Conservation (phyloP, 306 rosid genomes). For the Vigna trinervia region DNA sequence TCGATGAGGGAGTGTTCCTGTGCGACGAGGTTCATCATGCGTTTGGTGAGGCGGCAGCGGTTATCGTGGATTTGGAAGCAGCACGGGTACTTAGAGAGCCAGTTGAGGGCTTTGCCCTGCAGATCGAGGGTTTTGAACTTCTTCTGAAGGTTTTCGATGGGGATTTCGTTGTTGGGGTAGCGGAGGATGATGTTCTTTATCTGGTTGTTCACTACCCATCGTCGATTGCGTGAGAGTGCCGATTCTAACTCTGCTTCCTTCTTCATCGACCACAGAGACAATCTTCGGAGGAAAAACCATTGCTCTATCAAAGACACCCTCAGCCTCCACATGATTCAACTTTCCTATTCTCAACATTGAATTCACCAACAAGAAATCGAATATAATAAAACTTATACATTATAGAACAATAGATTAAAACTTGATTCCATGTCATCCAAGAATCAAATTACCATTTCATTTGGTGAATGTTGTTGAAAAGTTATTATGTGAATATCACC, state of each 20-base stretch:
- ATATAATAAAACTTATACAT: too few relatives aligned
- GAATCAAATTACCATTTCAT: too few relatives aligned
- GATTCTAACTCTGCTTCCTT: conserved; percentile 85
- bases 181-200: conserved; percentile 81
- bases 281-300: conserved; percentile 43
- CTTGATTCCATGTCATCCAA: too few relatives aligned
- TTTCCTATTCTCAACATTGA: background rate
- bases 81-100: conserved; percentile 84
- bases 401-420: too few relatives aligned
- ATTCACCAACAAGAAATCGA: background rate
- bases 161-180: conserved; percentile 64
- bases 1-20: conserved; percentile 72
- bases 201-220: conserved; percentile 89
- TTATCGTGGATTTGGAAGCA: conserved; percentile 71
- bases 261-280: conserved; percentile 86
- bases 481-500: too few relatives aligned
- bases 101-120: conserved; percentile 83
- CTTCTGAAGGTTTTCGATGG: conserved; percentile 69
- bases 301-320: background rate
- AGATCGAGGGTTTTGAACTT: conserved; percentile 89
- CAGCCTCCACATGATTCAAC: background rate
- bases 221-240: conserved; percentile 76
- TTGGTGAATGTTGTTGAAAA: too few relatives aligned
- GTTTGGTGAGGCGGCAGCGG: conserved; percentile 66
- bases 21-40: conserved; percentile 69